phyloP scores from a whole-genome alignment of 768 basidiomycete species.

The Collybiopsis confluens region DNA sequence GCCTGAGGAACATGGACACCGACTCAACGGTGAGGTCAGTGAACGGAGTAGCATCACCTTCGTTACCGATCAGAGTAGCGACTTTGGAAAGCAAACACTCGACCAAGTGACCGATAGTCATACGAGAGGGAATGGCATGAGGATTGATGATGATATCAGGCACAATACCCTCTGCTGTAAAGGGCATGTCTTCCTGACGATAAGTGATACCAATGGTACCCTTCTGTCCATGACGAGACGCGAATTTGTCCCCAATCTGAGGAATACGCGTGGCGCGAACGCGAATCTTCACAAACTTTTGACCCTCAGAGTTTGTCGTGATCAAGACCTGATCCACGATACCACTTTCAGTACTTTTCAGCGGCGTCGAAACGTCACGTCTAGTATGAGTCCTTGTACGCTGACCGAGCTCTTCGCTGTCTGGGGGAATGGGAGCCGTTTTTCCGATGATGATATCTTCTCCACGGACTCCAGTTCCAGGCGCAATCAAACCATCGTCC shows the following conservation, averaged over 20 bases:
- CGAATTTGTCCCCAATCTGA: slow-evolving; percentile 98
- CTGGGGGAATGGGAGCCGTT: slow-evolving; percentile 94
- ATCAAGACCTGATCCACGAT: slow-evolving; percentile 97
- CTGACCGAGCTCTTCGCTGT: slow-evolving; percentile 96
- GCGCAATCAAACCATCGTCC: slow-evolving; percentile 92
- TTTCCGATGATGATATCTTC: slow-evolving; percentile 99
- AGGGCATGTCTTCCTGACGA: slow-evolving; percentile 99
- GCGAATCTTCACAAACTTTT: slow-evolving; percentile 98
- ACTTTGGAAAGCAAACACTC: slow-evolving; percentile 97
- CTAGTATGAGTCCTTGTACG: slow-evolving; percentile 90
- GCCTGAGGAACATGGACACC: slow-evolving; percentile 86
- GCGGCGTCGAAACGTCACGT: slow-evolving; percentile 93
- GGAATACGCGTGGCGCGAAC: slow-evolving; percentile 94
- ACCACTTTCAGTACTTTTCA: slow-evolving; percentile 97
- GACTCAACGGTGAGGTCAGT: slow-evolving; percentile 97
- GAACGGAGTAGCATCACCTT: slow-evolving; percentile 98
- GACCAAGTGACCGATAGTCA: slow-evolving; percentile 99
- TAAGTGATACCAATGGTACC: slow-evolving; percentile 99
- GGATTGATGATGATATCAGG: slow-evolving; percentile 99
- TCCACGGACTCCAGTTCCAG: slow-evolving; percentile 90
- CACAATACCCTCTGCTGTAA: slow-evolving; percentile 93
- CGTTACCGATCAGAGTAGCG: slow-evolving; percentile 91
- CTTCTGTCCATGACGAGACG: slow-evolving; percentile 98
- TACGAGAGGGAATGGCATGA: slow-evolving; percentile 99
- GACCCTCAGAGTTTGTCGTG: slow-evolving; percentile 92